Conservation (phyloP, 164 flowering plant genomes). For the Platanus orientalis region DNA sequence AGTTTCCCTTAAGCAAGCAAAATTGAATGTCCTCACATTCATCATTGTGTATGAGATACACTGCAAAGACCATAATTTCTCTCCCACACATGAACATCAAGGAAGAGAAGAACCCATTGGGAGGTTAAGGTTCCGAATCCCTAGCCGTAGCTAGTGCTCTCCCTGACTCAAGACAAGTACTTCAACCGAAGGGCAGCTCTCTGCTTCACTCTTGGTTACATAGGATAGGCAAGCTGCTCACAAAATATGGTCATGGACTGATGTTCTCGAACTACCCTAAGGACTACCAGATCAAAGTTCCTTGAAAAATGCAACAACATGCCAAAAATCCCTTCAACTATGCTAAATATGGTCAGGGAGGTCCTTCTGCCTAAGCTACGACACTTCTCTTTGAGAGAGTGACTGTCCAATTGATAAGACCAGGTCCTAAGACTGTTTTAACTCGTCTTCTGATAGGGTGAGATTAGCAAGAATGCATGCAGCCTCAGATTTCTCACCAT, state of each 20-base stretch:
- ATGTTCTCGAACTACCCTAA: constrained; percentile 34
- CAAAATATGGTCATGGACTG: constrained; percentile 34
- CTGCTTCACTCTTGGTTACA: constrained; percentile 40
- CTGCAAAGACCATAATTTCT: too few species aligned
- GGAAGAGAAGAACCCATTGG: constrained; percentile 35
- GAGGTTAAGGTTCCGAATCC: constrained; percentile 30
- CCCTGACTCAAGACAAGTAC: constrained; percentile 43
- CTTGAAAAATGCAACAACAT: constrained; percentile 41
- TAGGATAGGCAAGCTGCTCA: too few species aligned
- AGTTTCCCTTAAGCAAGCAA: too few species aligned
- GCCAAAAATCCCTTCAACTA: constrained; percentile 61
- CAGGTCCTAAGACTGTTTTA: constrained; percentile 37
- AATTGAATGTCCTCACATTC: too few species aligned
- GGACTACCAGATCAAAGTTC: too few species aligned
- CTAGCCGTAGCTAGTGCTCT: constrained; percentile 10
- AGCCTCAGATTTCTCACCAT: too few species aligned
- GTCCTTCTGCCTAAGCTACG: constrained; percentile 26
- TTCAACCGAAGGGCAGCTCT: constrained; percentile 45
- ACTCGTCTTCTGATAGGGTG: constrained; percentile 43
- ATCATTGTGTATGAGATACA: too few species aligned
- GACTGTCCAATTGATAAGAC: too few species aligned
- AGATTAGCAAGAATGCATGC: too few species aligned
- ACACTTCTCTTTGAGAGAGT: too few species aligned
- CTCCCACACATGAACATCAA: constrained; percentile 38
- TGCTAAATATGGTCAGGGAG: constrained; percentile 21